These are phyloP conservation scores for Hansenula anomala DNA, from an alignment of 1,139 yeast species.

Conservation along the genomic window DNA sequence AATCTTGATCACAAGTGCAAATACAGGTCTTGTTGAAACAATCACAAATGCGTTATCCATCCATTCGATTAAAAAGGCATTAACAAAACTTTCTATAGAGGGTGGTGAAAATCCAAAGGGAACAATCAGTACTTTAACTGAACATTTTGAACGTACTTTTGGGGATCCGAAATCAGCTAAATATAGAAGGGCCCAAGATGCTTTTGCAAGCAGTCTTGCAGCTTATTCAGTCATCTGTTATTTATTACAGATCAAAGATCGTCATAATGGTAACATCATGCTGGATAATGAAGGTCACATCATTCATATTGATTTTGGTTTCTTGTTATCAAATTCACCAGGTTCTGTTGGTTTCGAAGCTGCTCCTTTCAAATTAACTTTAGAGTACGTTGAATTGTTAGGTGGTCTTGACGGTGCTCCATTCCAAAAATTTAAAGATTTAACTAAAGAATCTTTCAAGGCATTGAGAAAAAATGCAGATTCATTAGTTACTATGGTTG, in stretches of 20 bases:
- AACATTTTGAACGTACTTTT: conserved; percentile 71
- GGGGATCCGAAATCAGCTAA: conserved; percentile 52
- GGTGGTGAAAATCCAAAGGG: conserved; percentile 67
- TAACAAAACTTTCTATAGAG: conserved; percentile 68
- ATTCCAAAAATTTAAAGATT: conserved; percentile 51
- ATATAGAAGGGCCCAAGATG: conserved; percentile 70
- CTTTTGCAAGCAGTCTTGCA: conserved; percentile 81
- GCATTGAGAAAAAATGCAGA: conserved; percentile 68
- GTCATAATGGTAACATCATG: conserved; percentile 96
- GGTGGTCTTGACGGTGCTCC: conserved; percentile 69
- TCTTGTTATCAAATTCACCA: conserved; percentile 86
- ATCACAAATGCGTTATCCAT: conserved; percentile 90
- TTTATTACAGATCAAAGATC: conserved; percentile 83
- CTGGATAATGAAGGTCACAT: conserved; percentile 92
- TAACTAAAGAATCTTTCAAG: conserved; percentile 69
- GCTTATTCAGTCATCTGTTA: conserved; percentile 88
- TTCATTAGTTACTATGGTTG: conserved; percentile 74
- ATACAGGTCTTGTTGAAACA: conserved; percentile 90
- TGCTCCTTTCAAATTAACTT: conserved; percentile 89
- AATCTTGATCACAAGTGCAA: conserved; percentile 84
- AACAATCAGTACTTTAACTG: conserved; percentile 63
- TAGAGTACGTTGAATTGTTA: conserved; percentile 79
- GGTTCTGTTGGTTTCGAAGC: conserved; percentile 97
- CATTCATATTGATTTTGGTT: conserved; percentile 94
- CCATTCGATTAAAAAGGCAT: conserved; percentile 88